phyloP scores from a whole-genome alignment of 352 stramenopile species.

The Pythium brachiatum region DNA sequence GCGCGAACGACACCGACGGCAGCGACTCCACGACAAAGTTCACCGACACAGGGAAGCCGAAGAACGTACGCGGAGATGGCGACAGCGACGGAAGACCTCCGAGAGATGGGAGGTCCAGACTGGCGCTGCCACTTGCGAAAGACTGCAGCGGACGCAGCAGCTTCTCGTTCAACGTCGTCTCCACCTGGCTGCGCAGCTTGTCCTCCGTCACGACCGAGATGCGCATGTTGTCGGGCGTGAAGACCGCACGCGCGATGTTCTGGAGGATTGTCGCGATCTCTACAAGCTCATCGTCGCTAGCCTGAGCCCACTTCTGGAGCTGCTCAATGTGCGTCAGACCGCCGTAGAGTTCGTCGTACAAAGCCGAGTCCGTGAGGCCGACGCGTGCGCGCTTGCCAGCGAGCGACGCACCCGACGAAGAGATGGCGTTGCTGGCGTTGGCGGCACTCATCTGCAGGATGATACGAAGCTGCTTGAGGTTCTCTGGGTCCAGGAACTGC shows the following conservation, averaged over 20 bases:
- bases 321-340: conserved; percentile 74
- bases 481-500: conserved; percentile 66
- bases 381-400: conserved; percentile 59
- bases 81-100: conserved; percentile 23
- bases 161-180: conserved; percentile 40
- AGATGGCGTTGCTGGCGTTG: conserved; percentile 69
- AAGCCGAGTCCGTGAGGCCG: conserved; percentile 43
- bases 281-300: conserved; percentile 61
- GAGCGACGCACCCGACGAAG: conserved; percentile 58
- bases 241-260: conserved; percentile 56
- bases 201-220: conserved; percentile 76
- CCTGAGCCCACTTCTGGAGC: conserved; percentile 69
- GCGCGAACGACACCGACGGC: conserved; percentile 66
- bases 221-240: conserved; percentile 51
- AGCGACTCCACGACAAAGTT: conserved; percentile 84
- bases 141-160: conserved; percentile 43
- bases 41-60: conserved; percentile 74
- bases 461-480: conserved; percentile 70
- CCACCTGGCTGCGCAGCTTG: conserved; percentile 53
- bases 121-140: neutral
- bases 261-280: conserved; percentile 52
- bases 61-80: conserved; percentile 53
- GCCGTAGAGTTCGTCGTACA: conserved; percentile 69
- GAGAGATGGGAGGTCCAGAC: conserved; percentile 12
- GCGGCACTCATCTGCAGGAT: conserved; percentile 69